Evolutionary conservation across 1,284 basidiomycete genomes (phyloP), one percentile per base, ranked within the genome.

Genomic region (Wolfiporia cocos): DNA sequence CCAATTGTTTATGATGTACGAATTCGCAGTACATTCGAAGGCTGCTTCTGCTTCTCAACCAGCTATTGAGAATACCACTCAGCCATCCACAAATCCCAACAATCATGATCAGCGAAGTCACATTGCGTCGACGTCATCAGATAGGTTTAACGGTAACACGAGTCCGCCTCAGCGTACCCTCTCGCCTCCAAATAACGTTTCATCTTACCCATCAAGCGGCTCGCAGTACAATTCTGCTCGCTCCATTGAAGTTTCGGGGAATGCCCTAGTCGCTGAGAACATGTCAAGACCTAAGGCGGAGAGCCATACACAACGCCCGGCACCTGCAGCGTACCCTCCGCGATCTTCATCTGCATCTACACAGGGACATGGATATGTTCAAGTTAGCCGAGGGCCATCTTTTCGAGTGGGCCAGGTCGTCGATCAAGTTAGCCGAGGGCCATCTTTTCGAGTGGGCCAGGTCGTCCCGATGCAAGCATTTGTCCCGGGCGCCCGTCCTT

Each of bases 241-340:
- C 19, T 52, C 45, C 18, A 52, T 52, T 14, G 53, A 57, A 3
- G 46, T 42, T 12, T 44, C 54, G 5, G 48, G n/a, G n/a, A n/a
- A 54, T n/a, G 47, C 49, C 15, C 53, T 56, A 12, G 47, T 56
- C 22, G 42, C 49, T 3, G 49, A 53, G 29, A 52, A 53, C 19
- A 52, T 63, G 55, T 46, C 56, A 11, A 59, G 55, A 35, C 50
- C 62, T 24, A 62, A 62, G 12, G 57, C 60, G 24, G 56, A 64
- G 17, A 52, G 41, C 5, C 57, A 51, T 46, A 42, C 38, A 51
- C 38, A 15, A 54, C 44, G 41, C 48, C 39, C 39, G 36, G 45
- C 41, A 52, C 58, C 37, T 28, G 22, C 47, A 44, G 37, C 49
- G 12, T 53, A 50, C 31, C 55, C 56, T 19, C 47, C 50, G 15